These are phyloP conservation scores for Angomonas deanei DNA, from an alignment of 208 protist genomes.

Conservation along the genomic window DNA sequence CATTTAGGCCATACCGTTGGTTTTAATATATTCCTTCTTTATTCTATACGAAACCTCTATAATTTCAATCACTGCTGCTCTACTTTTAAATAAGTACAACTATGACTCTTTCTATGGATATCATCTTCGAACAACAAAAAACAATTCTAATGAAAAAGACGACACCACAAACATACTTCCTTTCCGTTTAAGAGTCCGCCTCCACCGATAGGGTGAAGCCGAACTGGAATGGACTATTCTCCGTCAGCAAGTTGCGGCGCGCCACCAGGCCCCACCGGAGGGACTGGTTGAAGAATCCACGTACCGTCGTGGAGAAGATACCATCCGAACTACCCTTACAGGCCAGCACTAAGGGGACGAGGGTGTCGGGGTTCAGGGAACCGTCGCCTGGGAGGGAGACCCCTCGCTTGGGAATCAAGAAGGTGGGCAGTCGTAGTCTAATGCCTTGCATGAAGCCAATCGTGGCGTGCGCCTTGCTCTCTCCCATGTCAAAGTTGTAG, in stretches of 20 bases:
- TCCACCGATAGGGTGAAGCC: conserved; percentile 72
- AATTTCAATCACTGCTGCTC: background rate
- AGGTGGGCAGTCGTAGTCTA: conserved; percentile 49
- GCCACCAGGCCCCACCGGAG: conserved; percentile 65
- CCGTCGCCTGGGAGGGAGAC: background rate
- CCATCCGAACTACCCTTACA: conserved; percentile 71
- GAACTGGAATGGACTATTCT: conserved; percentile 23
- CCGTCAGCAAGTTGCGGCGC: conserved; percentile 47
- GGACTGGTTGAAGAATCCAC: conserved; percentile 62
- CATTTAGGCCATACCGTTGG: no score
- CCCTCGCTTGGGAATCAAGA: background rate
- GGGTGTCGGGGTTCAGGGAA: background rate
- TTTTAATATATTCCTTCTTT: background rate
- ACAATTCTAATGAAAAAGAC: background rate
- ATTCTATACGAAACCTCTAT: background rate
- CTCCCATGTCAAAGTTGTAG: conserved; percentile 64
- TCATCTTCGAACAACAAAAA: conserved; percentile 4
- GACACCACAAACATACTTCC: background rate
- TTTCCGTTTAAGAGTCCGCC: conserved; percentile 11
- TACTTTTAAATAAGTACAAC: background rate
- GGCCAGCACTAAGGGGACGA: conserved; percentile 51
- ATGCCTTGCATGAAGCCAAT: conserved; percentile 79
- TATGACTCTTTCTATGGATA: background rate
- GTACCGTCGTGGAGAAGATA: conserved; percentile 52
- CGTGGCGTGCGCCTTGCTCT: conserved; percentile 39